Percentiles rank a stretch among this genome's conserved stretches.
These are phyloP conservation scores for Colletotrichum tabaci DNA, from an alignment of 2,329 filamentous ascomycete species.

Conservation along the genomic window DNA sequence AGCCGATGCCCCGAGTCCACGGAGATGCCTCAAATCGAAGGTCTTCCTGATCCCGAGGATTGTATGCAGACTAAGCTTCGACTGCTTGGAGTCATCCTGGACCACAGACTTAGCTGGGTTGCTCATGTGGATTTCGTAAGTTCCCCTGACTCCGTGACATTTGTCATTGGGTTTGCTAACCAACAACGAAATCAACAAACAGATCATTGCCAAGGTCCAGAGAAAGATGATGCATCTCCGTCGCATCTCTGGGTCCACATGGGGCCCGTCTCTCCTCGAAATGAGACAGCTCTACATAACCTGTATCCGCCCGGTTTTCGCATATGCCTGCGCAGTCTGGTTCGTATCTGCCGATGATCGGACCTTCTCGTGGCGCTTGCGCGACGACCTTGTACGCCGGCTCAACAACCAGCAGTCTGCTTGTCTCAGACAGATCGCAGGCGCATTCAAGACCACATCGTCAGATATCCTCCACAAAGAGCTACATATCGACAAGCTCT, in stretches of 20 bases:
- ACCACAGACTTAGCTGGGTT: not conserved
- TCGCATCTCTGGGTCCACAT: not conserved
- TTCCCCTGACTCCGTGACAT: not conserved
- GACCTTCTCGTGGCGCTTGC: not conserved
- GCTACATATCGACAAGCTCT: not conserved
- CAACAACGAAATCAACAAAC: no score
- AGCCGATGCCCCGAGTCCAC: no score
- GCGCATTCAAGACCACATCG: not conserved
- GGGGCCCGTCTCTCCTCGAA: not conserved
- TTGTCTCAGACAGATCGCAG: not conserved
- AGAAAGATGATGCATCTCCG: not conserved
- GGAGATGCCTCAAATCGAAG: no score
- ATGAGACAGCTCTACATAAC: not conserved
- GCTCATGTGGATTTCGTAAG: not conserved
- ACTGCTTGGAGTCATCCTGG: not conserved
- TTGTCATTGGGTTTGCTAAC: not conserved
- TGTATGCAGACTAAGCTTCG: no score
- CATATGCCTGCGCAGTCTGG: not conserved
- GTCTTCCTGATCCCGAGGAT: no score
- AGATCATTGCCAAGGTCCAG: not conserved
- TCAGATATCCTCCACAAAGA: not conserved
- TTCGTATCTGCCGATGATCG: not conserved
- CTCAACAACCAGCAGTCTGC: not conserved
- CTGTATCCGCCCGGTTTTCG: no score
- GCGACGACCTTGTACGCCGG: accelerated